Evolutionary conservation across 2,329 filamentous ascomycete species (phyloP).

Genomic region (Periconia digitata): DNA sequence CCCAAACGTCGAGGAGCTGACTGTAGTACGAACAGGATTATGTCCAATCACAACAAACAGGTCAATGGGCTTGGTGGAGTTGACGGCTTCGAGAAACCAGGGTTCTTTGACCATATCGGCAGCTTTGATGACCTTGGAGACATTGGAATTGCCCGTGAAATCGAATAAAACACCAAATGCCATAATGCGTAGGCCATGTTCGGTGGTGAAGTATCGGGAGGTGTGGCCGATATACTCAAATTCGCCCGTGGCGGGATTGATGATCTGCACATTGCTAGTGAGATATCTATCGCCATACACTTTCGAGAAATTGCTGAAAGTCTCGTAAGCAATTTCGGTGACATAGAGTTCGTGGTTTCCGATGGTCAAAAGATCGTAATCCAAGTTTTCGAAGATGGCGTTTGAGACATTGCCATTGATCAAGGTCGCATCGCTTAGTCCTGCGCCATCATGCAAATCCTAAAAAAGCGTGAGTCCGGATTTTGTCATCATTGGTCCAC

Average conservation of each 20-base stretch:
- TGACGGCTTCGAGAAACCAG: slow-evolving; percentile 64
- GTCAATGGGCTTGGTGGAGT: slow-evolving; percentile 59
- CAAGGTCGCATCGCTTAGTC: slow-evolving; percentile 61
- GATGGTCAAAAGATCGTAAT: slow-evolving; percentile 58
- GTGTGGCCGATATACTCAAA: slow-evolving; percentile 51
- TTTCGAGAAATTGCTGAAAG: slow-evolving; percentile 60
- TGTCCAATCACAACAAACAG: slow-evolving; percentile 66
- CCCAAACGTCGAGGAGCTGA: slow-evolving; percentile 48
- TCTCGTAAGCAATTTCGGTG: slow-evolving; percentile 63
- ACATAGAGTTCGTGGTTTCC: slow-evolving; percentile 69
- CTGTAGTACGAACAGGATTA: slow-evolving; percentile 57
- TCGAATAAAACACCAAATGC: slow-evolving; percentile 55
- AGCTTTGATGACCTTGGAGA: slow-evolving; percentile 61
- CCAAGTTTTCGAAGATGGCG: slow-evolving; percentile 54
- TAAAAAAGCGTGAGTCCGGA: slow-evolving; percentile 12
- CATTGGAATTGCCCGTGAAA: slow-evolving; percentile 61
- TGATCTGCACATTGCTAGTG: slow-evolving; percentile 56
- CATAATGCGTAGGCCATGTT: slow-evolving; percentile 53
- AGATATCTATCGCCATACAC: slow-evolving; percentile 59
- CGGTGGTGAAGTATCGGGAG: slow-evolving; percentile 55
- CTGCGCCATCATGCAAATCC: slow-evolving; percentile 68
- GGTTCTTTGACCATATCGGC: slow-evolving; percentile 54
- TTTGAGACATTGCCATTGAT: slow-evolving; percentile 60
- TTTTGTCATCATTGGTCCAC: not conserved
- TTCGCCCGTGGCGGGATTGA: slow-evolving; percentile 46